These are phyloP conservation scores for Solanum hybrid DNA, from an alignment of 305 asterid species.

Conservation along the genomic window DNA sequence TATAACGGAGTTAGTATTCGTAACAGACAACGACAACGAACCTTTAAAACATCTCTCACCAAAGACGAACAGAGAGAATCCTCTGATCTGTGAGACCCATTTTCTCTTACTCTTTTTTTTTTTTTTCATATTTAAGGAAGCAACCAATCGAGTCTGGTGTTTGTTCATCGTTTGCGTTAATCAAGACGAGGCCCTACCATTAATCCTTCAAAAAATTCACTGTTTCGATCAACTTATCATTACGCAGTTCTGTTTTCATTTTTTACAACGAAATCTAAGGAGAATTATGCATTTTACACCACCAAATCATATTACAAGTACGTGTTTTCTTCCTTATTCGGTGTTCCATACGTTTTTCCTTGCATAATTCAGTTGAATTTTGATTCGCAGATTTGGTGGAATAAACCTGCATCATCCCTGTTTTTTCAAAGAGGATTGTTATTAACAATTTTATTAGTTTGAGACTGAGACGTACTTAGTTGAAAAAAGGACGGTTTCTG, in stretches of 20 bases:
- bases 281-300: conserved; percentile 27
- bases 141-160: neutral
- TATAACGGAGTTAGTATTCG: neutral
- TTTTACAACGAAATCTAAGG: neutral
- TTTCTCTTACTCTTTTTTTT: neutral
- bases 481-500: neutral
- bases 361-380: conserved; percentile 31
- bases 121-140: neutral
- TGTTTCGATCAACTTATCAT: conserved; percentile 32
- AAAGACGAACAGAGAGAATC: neutral
- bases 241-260: conserved; percentile 11
- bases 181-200: conserved; percentile 26
- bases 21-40: neutral
- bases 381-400: neutral
- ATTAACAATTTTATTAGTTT: neutral
- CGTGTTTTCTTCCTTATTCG: conserved; percentile 4
- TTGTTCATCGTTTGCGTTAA: neutral
- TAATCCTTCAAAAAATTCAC: conserved; percentile 22
- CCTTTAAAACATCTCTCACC: neutral
- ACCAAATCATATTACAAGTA: conserved; percentile 4
- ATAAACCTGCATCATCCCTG: neutral
- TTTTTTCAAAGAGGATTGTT: neutral
- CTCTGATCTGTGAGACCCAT: neutral
- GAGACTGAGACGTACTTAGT: neutral
- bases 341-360: conserved; percentile 10